phyloP scores from a whole-genome alignment of 2,329 filamentous ascomycete genomes.

The Biscogniauxia sp. region DNA sequence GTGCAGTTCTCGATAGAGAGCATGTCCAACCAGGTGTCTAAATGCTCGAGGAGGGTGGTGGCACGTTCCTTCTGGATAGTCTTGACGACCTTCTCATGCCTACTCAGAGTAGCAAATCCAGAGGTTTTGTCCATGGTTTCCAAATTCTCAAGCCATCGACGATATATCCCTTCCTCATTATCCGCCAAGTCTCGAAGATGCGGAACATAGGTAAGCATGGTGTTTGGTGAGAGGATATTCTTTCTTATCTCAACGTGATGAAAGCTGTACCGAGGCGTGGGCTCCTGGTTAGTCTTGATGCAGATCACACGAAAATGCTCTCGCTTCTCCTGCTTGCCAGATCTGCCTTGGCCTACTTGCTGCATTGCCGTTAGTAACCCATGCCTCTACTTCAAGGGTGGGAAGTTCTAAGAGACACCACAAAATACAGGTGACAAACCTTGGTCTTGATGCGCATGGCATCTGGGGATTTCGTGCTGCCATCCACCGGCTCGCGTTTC shows the following conservation, averaged over 20 bases:
- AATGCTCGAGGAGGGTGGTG: constrained; percentile 49
- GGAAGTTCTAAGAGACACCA: too few species aligned
- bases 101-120: constrained; percentile 54
- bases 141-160: constrained; percentile 55
- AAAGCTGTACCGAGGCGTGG: constrained; percentile 58
- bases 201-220: constrained; percentile 59
- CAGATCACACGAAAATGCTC: constrained; percentile 42
- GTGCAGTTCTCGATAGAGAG: constrained; percentile 51
- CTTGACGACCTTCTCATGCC: constrained; percentile 48
- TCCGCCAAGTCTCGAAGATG: constrained; percentile 57
- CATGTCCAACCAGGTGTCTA: constrained; percentile 52
- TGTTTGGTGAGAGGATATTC: constrained; percentile 59
- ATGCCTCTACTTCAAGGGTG: constrained; percentile 6
- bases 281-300: constrained; percentile 48
- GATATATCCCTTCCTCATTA: constrained; percentile 55
- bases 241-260: constrained; percentile 60
- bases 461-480: constrained; percentile 30
- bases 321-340: constrained; percentile 44
- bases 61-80: constrained; percentile 52
- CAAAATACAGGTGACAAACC: constrained; percentile 31
- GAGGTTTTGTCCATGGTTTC: constrained; percentile 57
- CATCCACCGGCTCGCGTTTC: constrained; percentile 33
- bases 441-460: constrained; percentile 52
- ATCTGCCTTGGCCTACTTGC: constrained; percentile 41
- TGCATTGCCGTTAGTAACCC: constrained; percentile 18